A percentile compares a stretch with the other conserved stretches of the same genome.
These are phyloP conservation scores for Eimeria zaria DNA, from an alignment of 169 alveolate genomes.

Conservation along the genomic window DNA sequence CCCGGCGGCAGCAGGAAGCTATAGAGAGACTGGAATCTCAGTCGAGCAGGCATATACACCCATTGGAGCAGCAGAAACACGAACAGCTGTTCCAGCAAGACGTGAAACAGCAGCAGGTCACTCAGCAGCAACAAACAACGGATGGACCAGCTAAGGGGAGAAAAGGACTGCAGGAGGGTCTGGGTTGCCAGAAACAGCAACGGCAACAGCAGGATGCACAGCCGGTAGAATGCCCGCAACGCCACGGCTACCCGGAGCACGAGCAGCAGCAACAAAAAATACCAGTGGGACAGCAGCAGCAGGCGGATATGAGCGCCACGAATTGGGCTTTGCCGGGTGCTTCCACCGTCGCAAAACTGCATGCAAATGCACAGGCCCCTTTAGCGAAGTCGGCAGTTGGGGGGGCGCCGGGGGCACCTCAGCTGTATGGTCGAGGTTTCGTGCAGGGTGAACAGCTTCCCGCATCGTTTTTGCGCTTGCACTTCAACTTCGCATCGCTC, in stretches of 20 bases:
- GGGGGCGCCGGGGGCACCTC: slow-evolving; percentile 21
- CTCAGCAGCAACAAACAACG: not conserved
- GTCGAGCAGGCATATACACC: not conserved
- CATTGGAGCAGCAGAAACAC: not conserved
- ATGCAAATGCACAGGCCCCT: not conserved
- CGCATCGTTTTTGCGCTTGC: slow-evolving; percentile 86
- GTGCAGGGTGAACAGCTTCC: slow-evolving; percentile 86
- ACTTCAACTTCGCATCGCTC: slow-evolving; percentile 91
- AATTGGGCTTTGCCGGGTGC: not conserved
- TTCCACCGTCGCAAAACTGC: not conserved
- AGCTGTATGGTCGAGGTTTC: slow-evolving; percentile 84
- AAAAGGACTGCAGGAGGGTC: not conserved
- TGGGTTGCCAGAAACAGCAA: not conserved
- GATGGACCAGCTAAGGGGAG: not conserved
- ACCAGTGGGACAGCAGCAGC: slow-evolving; percentile 26
- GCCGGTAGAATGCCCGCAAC: slow-evolving; percentile 10
- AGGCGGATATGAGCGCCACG: not conserved
- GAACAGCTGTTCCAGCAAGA: not conserved
- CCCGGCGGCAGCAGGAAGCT: not conserved
- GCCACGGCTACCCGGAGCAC: not conserved
- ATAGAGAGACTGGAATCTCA: not conserved
- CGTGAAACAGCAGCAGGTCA: not conserved
- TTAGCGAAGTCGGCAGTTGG: slow-evolving; percentile 34
- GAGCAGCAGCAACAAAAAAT: slow-evolving; percentile 1
- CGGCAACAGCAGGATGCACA: not conserved